Percentiles rank a stretch among this genome's conserved stretches.
Conservation (phyloP, 1,284 basidiomycete genomes). For the Malassezia yamatoensis region DNA sequence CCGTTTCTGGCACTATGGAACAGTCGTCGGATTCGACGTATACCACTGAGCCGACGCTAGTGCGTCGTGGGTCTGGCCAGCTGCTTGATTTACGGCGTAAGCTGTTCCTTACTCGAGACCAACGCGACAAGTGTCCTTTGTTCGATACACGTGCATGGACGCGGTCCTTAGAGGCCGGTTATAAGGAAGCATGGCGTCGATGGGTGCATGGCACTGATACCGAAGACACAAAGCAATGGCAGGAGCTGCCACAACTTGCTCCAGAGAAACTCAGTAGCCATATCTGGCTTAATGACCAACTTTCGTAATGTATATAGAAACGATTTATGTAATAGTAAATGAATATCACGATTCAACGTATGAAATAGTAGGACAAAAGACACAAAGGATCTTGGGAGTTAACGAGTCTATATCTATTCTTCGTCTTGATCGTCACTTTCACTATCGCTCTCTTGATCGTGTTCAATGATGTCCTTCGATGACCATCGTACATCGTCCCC, state of each 20-base stretch:
- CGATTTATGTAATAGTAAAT: neutral
- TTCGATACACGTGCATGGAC: slow-evolving; percentile 58
- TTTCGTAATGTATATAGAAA: neutral
- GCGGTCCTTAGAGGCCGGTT: slow-evolving; percentile 54
- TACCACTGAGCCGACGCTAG: neutral
- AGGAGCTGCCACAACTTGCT: slow-evolving; percentile 7
- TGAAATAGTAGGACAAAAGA: too few species aligned
- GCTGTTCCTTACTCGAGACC: slow-evolving; percentile 51
- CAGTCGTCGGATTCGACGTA: neutral
- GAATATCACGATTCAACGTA: too few species aligned
- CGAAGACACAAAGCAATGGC: slow-evolving; percentile 50
- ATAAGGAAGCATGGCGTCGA: slow-evolving; percentile 54
- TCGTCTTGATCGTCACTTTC: neutral
- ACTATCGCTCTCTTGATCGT: too few species aligned
- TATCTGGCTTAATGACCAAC: slow-evolving; percentile 23
- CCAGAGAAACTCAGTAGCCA: slow-evolving; percentile 19
- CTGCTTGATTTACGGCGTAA: slow-evolving; percentile 23
- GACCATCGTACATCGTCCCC: slow-evolving; percentile 12
- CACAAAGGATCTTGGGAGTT: too few species aligned
- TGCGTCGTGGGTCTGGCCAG: slow-evolving; percentile 19
- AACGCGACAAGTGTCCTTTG: slow-evolving; percentile 52
- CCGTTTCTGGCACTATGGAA: neutral
- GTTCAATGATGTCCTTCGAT: slow-evolving; percentile 1
- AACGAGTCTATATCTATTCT: neutral
- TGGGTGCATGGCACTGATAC: slow-evolving; percentile 55